Conservation (phyloP, 768 basidiomycete genomes). For the Tulasnella sp. region DNA sequence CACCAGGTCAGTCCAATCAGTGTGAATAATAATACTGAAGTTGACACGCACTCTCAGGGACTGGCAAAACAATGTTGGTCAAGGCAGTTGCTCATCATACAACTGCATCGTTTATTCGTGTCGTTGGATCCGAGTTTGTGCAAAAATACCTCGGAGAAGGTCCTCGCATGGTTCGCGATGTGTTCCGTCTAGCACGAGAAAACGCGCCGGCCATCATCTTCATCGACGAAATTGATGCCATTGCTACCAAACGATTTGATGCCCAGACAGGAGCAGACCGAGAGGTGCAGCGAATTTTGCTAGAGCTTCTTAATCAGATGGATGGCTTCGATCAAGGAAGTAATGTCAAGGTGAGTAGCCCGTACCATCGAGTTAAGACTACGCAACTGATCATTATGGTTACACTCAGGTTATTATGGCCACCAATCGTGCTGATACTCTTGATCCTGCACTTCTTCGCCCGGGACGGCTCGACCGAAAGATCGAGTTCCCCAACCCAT, state of each 20-base stretch:
- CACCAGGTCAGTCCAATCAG: slow-evolving; percentile 53
- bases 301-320: slow-evolving; percentile 97
- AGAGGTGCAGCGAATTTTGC: slow-evolving; percentile 94
- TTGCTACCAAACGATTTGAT: slow-evolving; percentile 98
- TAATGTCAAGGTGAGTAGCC: slow-evolving; percentile 73
- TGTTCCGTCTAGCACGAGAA: slow-evolving; percentile 93
- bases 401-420: slow-evolving; percentile 92
- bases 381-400: slow-evolving; percentile 5
- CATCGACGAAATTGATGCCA: slow-evolving; percentile 97
- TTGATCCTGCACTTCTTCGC: slow-evolving; percentile 93
- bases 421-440: slow-evolving; percentile 94
- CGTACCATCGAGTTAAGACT: not conserved
- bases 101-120: slow-evolving; percentile 93
- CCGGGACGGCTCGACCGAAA: slow-evolving; percentile 96
- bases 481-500: slow-evolving; percentile 95
- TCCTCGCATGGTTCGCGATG: slow-evolving; percentile 98
- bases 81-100: slow-evolving; percentile 99
- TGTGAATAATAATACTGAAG: not conserved
- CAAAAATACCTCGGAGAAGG: slow-evolving; percentile 99
- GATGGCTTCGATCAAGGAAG: slow-evolving; percentile 98
- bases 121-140: slow-evolving; percentile 96
- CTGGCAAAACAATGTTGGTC: slow-evolving; percentile 97
- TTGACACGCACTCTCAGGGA: slow-evolving; percentile 46
- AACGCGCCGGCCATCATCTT: slow-evolving; percentile 98
- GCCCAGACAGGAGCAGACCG: slow-evolving; percentile 98